Evolutionary conservation across 768 basidiomycete genomes (phyloP), one percentile per base, ranked within the genome.

Genomic region (Solioccasus polychromus): DNA sequence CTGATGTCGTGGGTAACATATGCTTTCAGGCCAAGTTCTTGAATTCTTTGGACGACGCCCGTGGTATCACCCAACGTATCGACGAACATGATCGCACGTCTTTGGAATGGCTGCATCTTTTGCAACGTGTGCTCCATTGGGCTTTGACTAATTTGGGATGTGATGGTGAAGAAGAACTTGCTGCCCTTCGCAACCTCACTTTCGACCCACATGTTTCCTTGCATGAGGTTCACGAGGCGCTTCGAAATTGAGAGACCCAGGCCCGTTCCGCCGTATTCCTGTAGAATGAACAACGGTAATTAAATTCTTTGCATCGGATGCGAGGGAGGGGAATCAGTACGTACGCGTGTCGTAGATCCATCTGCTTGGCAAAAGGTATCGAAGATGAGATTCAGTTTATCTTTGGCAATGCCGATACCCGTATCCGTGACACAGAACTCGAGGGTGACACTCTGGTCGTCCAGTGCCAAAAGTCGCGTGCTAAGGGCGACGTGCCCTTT

Each of bases 351-450:
- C 4, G 96, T 98, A 8, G 93, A 97, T 20, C 96, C 96, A 73
- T 98, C 96, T 1, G 96, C 96, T 63, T 98, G 96, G 54, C 91
- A 92, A 70, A 99, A 99, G 2, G 96, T 98, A 62, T 99, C 96
- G 69, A 98, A 99, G 63, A 98, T 98, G 60, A 98, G 74, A 61
- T 94, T 95, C 54, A 98, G 71, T 73, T 98, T 98, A 67, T 98
- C 96, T 64, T 93, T 92, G 45, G 95, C 92, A 63, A 99, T 98
- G 42, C 96, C 96, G 58, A 99, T 99, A 45, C 96, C 96, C 1
- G 94, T 97, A 62, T 99, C 96, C 42, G 88, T 86, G 18, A 98
- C 94, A 61, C 94, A 96, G 75, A 99, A 96, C 69, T 97, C 92
- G 18, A 99, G 73, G 22, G 90, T 92, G 20, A 93, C 90, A 48